Percentiles rank a stretch among this genome's conserved stretches.
Evolutionary conservation across 2,329 filamentous ascomycete genomes (phyloP).

Genomic region (Lachnellula cervina): DNA sequence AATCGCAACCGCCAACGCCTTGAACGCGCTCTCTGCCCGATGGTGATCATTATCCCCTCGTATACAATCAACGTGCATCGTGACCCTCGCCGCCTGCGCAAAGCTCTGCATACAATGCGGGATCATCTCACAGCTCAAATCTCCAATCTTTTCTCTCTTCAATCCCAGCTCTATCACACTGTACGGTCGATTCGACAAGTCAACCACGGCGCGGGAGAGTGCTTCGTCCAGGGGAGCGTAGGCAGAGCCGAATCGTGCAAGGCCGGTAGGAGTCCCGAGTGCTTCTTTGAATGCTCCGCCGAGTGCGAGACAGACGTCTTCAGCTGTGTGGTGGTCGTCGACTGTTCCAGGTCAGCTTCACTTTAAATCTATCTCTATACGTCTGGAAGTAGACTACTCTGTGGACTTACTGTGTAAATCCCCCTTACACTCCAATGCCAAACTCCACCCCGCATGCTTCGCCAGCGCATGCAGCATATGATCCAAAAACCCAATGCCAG

Average conservation of each 20-base stretch:
- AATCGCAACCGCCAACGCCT: slow-evolving; percentile 86
- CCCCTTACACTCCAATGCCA: slow-evolving; percentile 76
- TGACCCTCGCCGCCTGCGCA: slow-evolving; percentile 82
- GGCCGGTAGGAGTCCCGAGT: slow-evolving; percentile 70
- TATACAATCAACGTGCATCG: slow-evolving; percentile 91
- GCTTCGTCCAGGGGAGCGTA: slow-evolving; percentile 95
- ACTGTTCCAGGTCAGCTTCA: slow-evolving; percentile 46
- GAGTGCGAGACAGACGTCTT: slow-evolving; percentile 90
- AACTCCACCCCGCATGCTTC: slow-evolving; percentile 92
- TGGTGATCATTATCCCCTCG: slow-evolving; percentile 94
- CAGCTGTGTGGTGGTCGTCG: slow-evolving; percentile 97
- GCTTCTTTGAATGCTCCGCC: slow-evolving; percentile 79
- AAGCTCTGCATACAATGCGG: slow-evolving; percentile 94
- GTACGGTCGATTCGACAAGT: slow-evolving; percentile 89
- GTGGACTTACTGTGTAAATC: slow-evolving; percentile 76
- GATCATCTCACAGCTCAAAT: slow-evolving; percentile 93
- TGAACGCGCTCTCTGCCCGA: slow-evolving; percentile 93
- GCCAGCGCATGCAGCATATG: slow-evolving; percentile 97
- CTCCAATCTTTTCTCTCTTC: slow-evolving; percentile 87
- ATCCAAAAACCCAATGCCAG: slow-evolving; percentile 95
- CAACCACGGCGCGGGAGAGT: slow-evolving; percentile 86
- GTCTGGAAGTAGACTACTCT: not conserved
- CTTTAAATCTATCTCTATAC: not conserved
- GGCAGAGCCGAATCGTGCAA: slow-evolving; percentile 85
- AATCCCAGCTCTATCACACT: slow-evolving; percentile 79